A percentile compares a stretch with the other conserved stretches of the same genome.
Evolutionary conservation across 202 grass and related monocot genomes (phyloP).

Genomic region (Panicum virgatum): DNA sequence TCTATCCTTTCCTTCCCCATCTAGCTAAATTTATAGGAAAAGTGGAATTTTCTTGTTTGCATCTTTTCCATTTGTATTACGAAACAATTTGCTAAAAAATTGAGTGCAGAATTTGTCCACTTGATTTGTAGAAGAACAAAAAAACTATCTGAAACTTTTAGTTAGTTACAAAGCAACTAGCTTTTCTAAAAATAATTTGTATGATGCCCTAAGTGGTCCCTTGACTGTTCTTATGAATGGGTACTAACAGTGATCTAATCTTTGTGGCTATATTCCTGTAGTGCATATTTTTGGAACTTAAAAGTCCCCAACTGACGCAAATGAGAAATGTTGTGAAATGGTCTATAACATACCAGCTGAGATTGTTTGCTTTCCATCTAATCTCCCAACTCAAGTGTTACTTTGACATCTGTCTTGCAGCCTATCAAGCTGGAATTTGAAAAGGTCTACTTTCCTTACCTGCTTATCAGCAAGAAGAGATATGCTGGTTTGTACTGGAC

Average conservation of each 20-base stretch:
- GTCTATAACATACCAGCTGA: background rate
- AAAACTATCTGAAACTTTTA: background rate
- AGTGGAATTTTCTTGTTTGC: background rate
- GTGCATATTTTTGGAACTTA: background rate
- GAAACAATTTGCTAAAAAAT: background rate
- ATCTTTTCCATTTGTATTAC: background rate
- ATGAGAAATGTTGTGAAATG: slow-evolving; percentile 3
- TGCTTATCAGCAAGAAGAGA: slow-evolving; percentile 99
- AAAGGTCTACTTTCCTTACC: slow-evolving; percentile 94
- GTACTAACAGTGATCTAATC: background rate
- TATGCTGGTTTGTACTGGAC: slow-evolving; percentile 99
- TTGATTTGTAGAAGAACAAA: background rate
- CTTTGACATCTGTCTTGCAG: slow-evolving; percentile 54
- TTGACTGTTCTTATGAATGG: background rate
- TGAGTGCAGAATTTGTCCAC: background rate
- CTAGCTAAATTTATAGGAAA: background rate
- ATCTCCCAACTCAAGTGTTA: background rate
- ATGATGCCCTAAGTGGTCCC: background rate
- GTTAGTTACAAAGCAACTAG: background rate
- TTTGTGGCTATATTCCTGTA: background rate
- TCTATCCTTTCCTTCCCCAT: background rate
- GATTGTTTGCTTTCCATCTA: background rate
- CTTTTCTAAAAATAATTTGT: background rate
- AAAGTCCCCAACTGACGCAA: background rate
- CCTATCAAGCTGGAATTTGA: slow-evolving; percentile 98